A percentile compares a stretch with the other conserved stretches of the same genome.
These are phyloP conservation scores for Colletotrichum somersetense DNA, from an alignment of 2,329 filamentous ascomycete species.

Conservation along the genomic window DNA sequence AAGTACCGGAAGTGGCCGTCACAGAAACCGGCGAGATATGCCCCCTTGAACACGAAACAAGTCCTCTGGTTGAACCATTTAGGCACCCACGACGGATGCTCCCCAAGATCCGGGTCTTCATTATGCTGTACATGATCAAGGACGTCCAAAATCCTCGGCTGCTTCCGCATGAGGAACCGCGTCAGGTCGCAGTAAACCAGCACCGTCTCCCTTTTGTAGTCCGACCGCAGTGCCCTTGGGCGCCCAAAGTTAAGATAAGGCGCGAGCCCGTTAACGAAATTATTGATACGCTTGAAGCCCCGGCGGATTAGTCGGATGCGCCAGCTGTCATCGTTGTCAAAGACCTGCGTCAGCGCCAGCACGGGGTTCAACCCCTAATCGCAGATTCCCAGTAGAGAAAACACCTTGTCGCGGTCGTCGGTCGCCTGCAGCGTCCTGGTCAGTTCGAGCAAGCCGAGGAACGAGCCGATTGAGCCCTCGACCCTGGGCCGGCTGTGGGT, in stretches of 20 bases:
- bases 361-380: constrained; percentile 35
- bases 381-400: constrained; percentile 31
- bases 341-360: constrained; percentile 27
- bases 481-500: constrained; percentile 1
- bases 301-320: constrained; percentile 26
- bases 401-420: constrained; percentile 35
- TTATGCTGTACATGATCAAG: constrained; percentile 39
- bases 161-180: constrained; percentile 39
- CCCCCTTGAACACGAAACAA: constrained; percentile 29
- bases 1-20: constrained; percentile 31
- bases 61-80: constrained; percentile 40
- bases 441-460: constrained; percentile 31
- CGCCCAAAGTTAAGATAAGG: constrained; percentile 32
- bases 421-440: constrained; percentile 35
- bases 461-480: constrained; percentile 24
- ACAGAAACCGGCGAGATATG: constrained; percentile 38
- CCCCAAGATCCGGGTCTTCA: constrained; percentile 31
- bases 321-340: constrained; percentile 26
- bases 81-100: constrained; percentile 41
- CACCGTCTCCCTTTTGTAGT: constrained; percentile 36
- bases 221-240: constrained; percentile 33
- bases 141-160: constrained; percentile 36
- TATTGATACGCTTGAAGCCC: constrained; percentile 30
- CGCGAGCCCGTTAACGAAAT: constrained; percentile 29
- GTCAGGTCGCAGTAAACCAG: constrained; percentile 41